phyloP scores from a whole-genome alignment of 2,329 filamentous ascomycete genomes.

The Ceratocystis diversiconidia region DNA sequence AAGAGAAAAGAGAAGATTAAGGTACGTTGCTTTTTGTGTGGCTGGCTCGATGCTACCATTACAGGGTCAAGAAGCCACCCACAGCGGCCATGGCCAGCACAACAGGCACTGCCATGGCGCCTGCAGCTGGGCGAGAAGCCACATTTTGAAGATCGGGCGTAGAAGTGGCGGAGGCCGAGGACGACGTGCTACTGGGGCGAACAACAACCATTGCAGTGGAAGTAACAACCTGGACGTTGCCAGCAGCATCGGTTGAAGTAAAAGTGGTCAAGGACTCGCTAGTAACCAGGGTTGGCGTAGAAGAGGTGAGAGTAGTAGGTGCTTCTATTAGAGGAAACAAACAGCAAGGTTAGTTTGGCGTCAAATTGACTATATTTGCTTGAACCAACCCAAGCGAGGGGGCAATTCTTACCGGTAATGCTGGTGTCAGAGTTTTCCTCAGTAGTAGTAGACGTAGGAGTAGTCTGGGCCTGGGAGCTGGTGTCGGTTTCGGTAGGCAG shows the following conservation, averaged over 20 bases:
- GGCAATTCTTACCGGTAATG: slow-evolving; percentile 7
- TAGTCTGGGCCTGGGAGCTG: slow-evolving; percentile 17
- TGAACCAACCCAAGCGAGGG: not conserved
- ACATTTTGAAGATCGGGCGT: slow-evolving; percentile 28
- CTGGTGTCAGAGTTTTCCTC: slow-evolving; percentile 23
- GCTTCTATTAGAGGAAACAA: slow-evolving; percentile 18
- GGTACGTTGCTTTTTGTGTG: not conserved
- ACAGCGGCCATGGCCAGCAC: slow-evolving; percentile 21
- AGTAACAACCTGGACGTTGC: slow-evolving; percentile 33
- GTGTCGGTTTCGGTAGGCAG: slow-evolving; percentile 2
- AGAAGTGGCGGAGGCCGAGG: slow-evolving; percentile 20
- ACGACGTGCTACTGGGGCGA: slow-evolving; percentile 25
- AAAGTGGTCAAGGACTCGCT: slow-evolving; percentile 27
- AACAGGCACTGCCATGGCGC: slow-evolving; percentile 8
- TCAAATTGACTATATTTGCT: slow-evolving; percentile 15
- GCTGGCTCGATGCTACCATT: not conserved
- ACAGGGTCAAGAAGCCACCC: slow-evolving; percentile 19
- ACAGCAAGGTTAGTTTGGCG: slow-evolving; percentile 22
- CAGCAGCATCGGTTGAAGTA: slow-evolving; percentile 34
- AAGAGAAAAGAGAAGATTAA: not conserved
- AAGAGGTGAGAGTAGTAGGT: slow-evolving; percentile 22
- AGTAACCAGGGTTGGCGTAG: slow-evolving; percentile 25
- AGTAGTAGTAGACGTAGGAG: slow-evolving; percentile 19
- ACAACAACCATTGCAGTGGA: slow-evolving; percentile 37
- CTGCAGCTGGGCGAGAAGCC: slow-evolving; percentile 22